These are phyloP conservation scores for Malus fusca DNA, from an alignment of 306 rosid genomes.

Conservation along the genomic window DNA sequence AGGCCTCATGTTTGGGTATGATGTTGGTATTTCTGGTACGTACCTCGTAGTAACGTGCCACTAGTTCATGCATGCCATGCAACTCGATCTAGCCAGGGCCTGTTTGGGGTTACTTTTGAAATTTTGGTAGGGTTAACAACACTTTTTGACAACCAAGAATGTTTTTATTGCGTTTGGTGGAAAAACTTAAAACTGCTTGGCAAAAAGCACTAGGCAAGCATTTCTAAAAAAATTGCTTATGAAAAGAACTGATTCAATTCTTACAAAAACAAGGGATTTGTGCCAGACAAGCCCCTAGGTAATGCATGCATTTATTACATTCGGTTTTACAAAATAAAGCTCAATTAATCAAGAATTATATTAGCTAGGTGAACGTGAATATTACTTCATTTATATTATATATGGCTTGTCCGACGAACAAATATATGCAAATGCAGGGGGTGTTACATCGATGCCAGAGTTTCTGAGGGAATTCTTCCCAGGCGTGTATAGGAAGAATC, in stretches of 20 bases:
- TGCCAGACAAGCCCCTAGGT: too few relatives aligned
- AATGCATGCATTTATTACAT: not conserved
- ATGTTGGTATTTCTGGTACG: constrained; percentile 1
- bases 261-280: too few relatives aligned
- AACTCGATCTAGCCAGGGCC: too few relatives aligned
- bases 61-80: not conserved
- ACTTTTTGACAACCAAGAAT: too few relatives aligned
- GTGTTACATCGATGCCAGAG: constrained; percentile 42
- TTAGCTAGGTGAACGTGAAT: not conserved
- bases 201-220: too few relatives aligned
- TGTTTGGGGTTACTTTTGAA: too few relatives aligned
- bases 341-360: not conserved
- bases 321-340: not conserved
- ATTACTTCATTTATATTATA: too few relatives aligned
- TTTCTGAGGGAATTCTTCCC: constrained; percentile 54
- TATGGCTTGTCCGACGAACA: not conserved
- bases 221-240: too few relatives aligned
- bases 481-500: constrained; percentile 23
- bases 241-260: too few relatives aligned
- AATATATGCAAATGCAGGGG: constrained; percentile 28
- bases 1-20: constrained; percentile 6
- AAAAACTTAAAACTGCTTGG: too few relatives aligned
- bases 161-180: too few relatives aligned
- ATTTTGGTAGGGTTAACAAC: too few relatives aligned
- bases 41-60: not conserved